Evolutionary conservation across 2,329 filamentous ascomycete species (phyloP).

Genomic region (Calonectria honghensis): DNA sequence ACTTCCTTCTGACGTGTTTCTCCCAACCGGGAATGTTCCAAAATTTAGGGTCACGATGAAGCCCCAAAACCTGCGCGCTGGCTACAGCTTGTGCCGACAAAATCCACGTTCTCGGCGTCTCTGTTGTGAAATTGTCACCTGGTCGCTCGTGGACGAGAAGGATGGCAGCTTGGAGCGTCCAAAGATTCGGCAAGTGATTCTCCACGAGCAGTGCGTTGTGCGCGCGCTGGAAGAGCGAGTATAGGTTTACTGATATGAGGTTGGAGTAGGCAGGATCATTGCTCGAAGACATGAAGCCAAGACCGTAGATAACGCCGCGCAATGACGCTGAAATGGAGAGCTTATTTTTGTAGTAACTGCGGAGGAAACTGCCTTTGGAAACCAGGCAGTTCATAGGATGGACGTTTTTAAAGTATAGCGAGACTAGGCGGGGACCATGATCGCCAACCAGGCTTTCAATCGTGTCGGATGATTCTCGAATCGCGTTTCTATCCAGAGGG

Average conservation of each 20-base stretch:
- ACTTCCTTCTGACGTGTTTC: conserved; percentile 57
- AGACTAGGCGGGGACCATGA: conserved; percentile 57
- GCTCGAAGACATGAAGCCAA: conserved; percentile 29
- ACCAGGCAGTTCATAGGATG: conserved; percentile 61
- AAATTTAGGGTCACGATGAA: conserved; percentile 59
- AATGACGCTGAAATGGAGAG: conserved; percentile 59
- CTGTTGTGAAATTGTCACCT: conserved; percentile 60
- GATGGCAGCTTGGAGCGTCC: conserved; percentile 61
- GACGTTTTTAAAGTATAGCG: conserved; percentile 62
- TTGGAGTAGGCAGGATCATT: conserved; percentile 14
- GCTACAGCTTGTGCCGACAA: conserved; percentile 60
- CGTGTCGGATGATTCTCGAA: conserved; percentile 56
- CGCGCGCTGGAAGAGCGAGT: conserved; percentile 56
- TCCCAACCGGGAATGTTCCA: conserved; percentile 62
- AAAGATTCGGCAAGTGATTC: conserved; percentile 61
- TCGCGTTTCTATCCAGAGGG: conserved; percentile 57
- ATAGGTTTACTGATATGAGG: conserved; percentile 59
- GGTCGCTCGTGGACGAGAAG: conserved; percentile 62
- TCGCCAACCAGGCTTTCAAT: conserved; percentile 60
- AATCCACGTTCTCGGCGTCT: conserved; percentile 62
- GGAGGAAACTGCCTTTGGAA: conserved; percentile 60
- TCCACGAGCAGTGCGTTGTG: conserved; percentile 60
- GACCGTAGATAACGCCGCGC: conserved; percentile 55
- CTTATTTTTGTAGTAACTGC: conserved; percentile 55
- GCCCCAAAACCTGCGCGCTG: conserved; percentile 61